Conservation (phyloP, 495 filamentous ascomycete genomes). For the Neurospora discreta region DNA sequence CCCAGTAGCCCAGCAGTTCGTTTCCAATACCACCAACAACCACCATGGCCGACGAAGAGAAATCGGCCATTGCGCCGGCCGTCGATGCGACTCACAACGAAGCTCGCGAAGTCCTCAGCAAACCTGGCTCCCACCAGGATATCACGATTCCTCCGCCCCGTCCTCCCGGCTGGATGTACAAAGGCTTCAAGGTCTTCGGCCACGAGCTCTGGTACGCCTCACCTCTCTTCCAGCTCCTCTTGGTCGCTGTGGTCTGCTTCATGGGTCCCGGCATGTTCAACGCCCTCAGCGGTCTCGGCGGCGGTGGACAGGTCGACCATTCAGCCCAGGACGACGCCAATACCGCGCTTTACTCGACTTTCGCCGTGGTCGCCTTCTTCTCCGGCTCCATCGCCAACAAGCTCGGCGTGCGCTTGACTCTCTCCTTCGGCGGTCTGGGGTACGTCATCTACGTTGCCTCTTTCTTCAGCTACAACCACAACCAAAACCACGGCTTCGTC, state of each 20-base stretch:
- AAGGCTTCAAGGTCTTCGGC: slow-evolving; percentile 43
- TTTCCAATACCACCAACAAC: neutral
- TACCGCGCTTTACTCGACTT: slow-evolving; percentile 70
- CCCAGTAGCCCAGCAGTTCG: neutral
- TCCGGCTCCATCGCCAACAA: slow-evolving; percentile 69
- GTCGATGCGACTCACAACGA: neutral
- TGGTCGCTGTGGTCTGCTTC: slow-evolving; percentile 82
- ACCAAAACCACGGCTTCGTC: slow-evolving; percentile 61
- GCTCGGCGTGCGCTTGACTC: slow-evolving; percentile 60
- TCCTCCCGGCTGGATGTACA: slow-evolving; percentile 58
- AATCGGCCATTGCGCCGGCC: slow-evolving; percentile 1
- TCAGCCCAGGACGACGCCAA: slow-evolving; percentile 57
- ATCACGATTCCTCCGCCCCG: slow-evolving; percentile 8
- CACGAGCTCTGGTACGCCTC: slow-evolving; percentile 62
- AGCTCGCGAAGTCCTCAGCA: neutral
- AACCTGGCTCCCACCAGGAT: neutral
- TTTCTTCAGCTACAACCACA: slow-evolving; percentile 76
- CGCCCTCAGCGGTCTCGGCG: slow-evolving; percentile 64
- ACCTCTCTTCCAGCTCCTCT: slow-evolving; percentile 57
- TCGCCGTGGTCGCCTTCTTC: slow-evolving; percentile 79
- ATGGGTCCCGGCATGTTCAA: slow-evolving; percentile 84
- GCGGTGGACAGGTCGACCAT: slow-evolving; percentile 54
- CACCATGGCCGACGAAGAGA: slow-evolving; percentile 6
- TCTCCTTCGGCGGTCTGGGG: slow-evolving; percentile 73
- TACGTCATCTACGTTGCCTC: slow-evolving; percentile 76